Evolutionary conservation across 2,329 filamentous ascomycete genomes (phyloP).

Genomic region (Pseudocercospora fuligena): DNA sequence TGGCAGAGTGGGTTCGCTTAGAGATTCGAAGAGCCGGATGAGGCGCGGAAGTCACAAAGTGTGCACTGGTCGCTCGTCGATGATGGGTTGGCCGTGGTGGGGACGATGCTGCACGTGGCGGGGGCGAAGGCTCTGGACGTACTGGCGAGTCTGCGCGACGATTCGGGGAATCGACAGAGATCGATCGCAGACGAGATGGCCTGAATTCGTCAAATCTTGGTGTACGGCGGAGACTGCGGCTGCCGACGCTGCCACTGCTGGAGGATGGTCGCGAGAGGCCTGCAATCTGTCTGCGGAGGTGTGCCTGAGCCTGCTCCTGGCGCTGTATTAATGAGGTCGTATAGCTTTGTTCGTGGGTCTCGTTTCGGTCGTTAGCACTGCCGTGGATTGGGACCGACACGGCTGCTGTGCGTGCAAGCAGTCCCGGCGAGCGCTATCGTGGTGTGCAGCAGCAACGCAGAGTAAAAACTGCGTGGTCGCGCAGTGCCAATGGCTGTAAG

Average conservation of each 20-base stretch:
- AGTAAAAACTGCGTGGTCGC: background rate
- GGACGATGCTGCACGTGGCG: conserved; percentile 25
- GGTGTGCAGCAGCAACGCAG: background rate
- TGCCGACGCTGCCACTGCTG: conserved; percentile 53
- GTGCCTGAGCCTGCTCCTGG: conserved; percentile 50
- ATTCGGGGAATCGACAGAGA: conserved; percentile 50
- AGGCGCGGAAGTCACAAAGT: conserved; percentile 43
- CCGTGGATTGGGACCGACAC: conserved; percentile 51
- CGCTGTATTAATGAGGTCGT: conserved; percentile 56
- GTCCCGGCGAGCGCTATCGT: conserved; percentile 9
- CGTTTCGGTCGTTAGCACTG: conserved; percentile 59
- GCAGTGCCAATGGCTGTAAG: conserved; percentile 18
- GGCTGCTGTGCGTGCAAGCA: conserved; percentile 30
- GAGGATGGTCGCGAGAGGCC: conserved; percentile 56
- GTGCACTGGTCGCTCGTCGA: conserved; percentile 40
- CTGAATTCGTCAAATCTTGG: conserved; percentile 55
- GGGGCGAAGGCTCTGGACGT: conserved; percentile 19
- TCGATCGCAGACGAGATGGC: conserved; percentile 46
- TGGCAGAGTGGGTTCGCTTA: conserved; percentile 81
- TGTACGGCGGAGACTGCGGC: conserved; percentile 59
- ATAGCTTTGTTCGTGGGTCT: conserved; percentile 54
- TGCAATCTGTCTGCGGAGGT: conserved; percentile 33
- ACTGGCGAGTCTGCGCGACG: conserved; percentile 10
- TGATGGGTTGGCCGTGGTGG: conserved; percentile 40
- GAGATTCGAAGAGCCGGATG: conserved; percentile 73